Conservation (phyloP, 345 rosid species). For the Arabidopsis suecica region DNA sequence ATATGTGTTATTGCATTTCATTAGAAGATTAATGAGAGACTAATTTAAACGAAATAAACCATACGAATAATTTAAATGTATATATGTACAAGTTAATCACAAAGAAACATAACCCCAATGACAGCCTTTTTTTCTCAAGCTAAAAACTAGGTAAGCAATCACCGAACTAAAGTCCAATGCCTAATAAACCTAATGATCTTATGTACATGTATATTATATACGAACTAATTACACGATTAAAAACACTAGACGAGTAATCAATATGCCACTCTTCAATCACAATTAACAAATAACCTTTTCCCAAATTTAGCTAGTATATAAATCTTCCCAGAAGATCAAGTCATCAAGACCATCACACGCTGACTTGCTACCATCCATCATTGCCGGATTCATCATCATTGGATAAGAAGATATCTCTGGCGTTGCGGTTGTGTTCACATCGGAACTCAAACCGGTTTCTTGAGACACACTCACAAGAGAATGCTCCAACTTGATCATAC, state of each 20-base stretch:
- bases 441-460: slow-evolving; percentile 59
- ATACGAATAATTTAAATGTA: not conserved
- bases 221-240: slow-evolving; percentile 19
- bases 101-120: slow-evolving; percentile 23
- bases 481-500: slow-evolving; percentile 43
- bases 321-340: slow-evolving; percentile 43
- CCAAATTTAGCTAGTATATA: slow-evolving; percentile 14
- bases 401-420: slow-evolving; percentile 58
- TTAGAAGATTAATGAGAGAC: not conserved
- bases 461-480: slow-evolving; percentile 57
- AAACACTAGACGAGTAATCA: slow-evolving; percentile 33
- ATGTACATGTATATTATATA: slow-evolving; percentile 16
- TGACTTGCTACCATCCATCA: slow-evolving; percentile 34
- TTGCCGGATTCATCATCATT: slow-evolving; percentile 13
- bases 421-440: slow-evolving; percentile 48
- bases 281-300: slow-evolving; percentile 27
- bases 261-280: slow-evolving; percentile 35
- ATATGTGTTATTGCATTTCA: not conserved
- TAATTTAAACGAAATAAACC: not conserved
- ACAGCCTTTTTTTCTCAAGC: slow-evolving; percentile 3
- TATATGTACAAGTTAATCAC: slow-evolving; percentile 37
- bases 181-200: slow-evolving; percentile 37
- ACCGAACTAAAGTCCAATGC: slow-evolving; percentile 32
- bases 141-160: slow-evolving; percentile 40
- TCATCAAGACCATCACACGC: slow-evolving; percentile 39